phyloP scores from a whole-genome alignment of 1,284 basidiomycete species.

The Ceratobasidium papillatum region DNA sequence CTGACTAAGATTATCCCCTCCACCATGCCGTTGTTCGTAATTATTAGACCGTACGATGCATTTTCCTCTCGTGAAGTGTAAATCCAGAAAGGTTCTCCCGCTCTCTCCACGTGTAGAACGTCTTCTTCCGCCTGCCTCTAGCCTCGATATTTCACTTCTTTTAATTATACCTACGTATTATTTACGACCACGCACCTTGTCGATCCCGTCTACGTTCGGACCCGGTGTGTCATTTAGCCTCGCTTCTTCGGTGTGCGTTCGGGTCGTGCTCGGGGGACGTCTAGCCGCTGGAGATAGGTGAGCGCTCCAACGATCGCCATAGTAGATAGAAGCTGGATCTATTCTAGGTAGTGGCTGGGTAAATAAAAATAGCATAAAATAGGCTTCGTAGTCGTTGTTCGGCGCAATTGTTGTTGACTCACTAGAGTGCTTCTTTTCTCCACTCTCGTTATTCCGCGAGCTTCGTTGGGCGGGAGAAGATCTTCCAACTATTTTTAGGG shows the following conservation, averaged over 20 bases:
- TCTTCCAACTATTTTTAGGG: slow-evolving; percentile 2
- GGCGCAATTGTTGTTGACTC: neutral
- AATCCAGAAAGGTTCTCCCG: too few relatives aligned
- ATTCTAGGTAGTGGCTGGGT: neutral
- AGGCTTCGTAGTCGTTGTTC: neutral
- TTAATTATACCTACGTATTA: neutral
- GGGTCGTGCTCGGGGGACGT: neutral
- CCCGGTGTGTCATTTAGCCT: neutral
- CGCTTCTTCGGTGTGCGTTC: neutral
- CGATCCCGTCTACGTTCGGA: neutral
- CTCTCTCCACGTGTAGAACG: too few relatives aligned
- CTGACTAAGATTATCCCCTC: too few relatives aligned
- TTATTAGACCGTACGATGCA: too few relatives aligned
- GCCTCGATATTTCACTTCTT: neutral
- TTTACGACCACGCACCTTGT: neutral
- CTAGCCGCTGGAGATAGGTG: too few relatives aligned
- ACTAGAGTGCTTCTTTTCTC: neutral
- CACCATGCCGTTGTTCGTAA: too few relatives aligned
- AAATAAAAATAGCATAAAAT: neutral
- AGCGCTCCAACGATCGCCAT: too few relatives aligned
- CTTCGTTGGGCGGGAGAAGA: neutral
- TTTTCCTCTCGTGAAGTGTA: too few relatives aligned
- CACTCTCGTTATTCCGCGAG: neutral
- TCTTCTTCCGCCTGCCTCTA: neutral
- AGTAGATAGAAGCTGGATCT: neutral